Evolutionary conservation across 2,329 filamentous ascomycete species (phyloP).

Genomic region (Scedosporium dehoogii): DNA sequence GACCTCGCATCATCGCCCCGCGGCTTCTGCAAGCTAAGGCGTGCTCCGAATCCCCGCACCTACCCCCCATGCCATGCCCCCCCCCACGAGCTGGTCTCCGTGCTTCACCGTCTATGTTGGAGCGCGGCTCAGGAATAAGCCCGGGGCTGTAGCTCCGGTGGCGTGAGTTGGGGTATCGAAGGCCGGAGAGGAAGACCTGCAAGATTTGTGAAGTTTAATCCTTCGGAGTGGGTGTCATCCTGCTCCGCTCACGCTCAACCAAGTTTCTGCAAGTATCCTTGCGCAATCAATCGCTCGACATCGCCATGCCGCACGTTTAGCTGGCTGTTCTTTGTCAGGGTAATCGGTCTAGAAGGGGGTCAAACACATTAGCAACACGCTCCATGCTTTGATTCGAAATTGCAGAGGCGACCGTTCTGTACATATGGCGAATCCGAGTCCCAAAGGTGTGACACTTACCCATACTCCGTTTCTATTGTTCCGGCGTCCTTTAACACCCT

Average conservation of each 20-base stretch:
- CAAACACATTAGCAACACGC: not conserved
- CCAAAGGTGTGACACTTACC: constrained; percentile 44
- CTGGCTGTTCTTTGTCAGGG: constrained; percentile 94
- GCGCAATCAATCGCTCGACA: constrained; percentile 85
- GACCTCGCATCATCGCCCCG: no score
- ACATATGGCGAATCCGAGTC: not conserved
- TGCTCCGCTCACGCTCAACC: constrained; percentile 41
- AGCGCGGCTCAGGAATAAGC: no score
- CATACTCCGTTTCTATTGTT: constrained; percentile 98
- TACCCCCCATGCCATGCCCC: no score
- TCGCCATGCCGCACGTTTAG: constrained; percentile 95
- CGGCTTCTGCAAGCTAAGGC: no score
- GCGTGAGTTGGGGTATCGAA: not conserved
- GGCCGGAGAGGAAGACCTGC: not conserved
- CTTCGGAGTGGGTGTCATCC: not conserved
- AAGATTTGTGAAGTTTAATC: not conserved
- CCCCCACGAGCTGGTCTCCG: no score
- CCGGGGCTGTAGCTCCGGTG: not conserved
- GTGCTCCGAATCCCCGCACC: no score
- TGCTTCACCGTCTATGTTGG: no score
- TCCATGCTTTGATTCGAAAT: not conserved
- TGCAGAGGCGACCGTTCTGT: not conserved
- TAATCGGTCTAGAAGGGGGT: constrained; percentile 60
- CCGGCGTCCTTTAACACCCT: constrained; percentile 92
- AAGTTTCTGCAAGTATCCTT: constrained; percentile 89